phyloP scores from a whole-genome alignment of 176 grass and related monocot genomes.

The Panicum miliaceum region DNA sequence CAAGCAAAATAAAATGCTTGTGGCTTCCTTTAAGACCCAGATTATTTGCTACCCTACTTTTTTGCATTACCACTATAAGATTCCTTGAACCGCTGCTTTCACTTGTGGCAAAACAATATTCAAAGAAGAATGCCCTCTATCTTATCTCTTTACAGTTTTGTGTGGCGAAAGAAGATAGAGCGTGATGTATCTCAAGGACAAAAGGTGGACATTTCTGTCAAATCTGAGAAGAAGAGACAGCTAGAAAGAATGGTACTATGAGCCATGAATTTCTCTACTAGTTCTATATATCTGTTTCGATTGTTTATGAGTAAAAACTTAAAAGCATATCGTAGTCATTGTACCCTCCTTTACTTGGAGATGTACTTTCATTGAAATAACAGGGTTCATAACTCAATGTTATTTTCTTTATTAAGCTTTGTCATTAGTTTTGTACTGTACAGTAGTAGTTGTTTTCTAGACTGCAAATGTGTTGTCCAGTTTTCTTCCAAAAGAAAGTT shows the following conservation, averaged over 20 bases:
- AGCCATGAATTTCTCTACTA: constrained; percentile 22
- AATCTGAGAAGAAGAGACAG: constrained; percentile 83
- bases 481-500: constrained; percentile 17
- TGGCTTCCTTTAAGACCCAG: constrained; percentile 10
- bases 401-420: neutral
- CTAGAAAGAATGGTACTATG: constrained; percentile 88
- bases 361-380: neutral
- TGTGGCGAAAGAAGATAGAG: constrained; percentile 99
- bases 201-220: constrained; percentile 85
- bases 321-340: neutral
- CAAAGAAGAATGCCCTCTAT: constrained; percentile 30
- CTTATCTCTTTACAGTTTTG: constrained; percentile 62
- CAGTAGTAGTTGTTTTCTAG: neutral
- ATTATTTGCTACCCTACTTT: constrained; percentile 9
- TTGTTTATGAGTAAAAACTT: neutral
- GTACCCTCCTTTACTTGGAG: neutral
- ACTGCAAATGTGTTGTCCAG: neutral
- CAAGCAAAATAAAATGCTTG: constrained; percentile 9
- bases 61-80: constrained; percentile 10
- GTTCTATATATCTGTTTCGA: constrained; percentile 3
- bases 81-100: constrained; percentile 25
- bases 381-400: neutral
- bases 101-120: constrained; percentile 7
- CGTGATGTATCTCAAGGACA: constrained; percentile 79
- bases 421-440: neutral